phyloP scores from a whole-genome alignment of 129 eudicot species.

The Deinandra increscens region DNA sequence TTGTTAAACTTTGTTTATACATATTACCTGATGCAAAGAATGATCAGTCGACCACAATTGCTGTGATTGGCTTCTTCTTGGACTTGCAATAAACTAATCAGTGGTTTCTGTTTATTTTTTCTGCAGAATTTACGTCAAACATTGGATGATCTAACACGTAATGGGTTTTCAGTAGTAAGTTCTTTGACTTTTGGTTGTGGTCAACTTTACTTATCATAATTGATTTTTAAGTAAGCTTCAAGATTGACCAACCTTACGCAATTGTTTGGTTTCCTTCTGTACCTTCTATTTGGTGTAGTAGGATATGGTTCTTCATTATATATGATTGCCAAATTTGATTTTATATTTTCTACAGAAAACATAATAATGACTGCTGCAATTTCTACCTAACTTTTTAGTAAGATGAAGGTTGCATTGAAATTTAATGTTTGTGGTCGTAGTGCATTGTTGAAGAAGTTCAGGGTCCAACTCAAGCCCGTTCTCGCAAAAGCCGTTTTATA shows the following conservation, averaged over 20 bases:
- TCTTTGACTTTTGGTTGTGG: slow-evolving; percentile 9
- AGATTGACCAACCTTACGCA: background rate
- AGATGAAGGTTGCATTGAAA: slow-evolving; percentile 1
- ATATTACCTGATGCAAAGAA: background rate
- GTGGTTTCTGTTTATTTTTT: background rate
- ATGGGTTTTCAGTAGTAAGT: slow-evolving; percentile 96
- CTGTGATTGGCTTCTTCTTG: background rate
- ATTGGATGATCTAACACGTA: slow-evolving; percentile 95
- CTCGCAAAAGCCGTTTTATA: slow-evolving; percentile 91
- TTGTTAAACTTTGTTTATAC: background rate
- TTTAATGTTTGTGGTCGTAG: slow-evolving; percentile 40
- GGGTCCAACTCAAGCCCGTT: slow-evolving; percentile 94
- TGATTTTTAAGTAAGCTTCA: background rate
- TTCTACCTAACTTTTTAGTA: background rate
- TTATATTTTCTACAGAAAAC: background rate
- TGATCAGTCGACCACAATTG: background rate
- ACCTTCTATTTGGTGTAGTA: background rate
- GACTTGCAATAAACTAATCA: background rate
- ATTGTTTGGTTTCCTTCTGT: slow-evolving; percentile 3
- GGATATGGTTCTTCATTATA: background rate
- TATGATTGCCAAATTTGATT: background rate
- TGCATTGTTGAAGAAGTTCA: slow-evolving; percentile 98
- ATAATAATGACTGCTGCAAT: background rate
- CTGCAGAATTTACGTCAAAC: slow-evolving; percentile 91
- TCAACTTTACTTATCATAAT: slow-evolving; percentile 6